Conservation (phyloP, 2,329 filamentous ascomycete species). For the Apiospora rasikravindrae region DNA sequence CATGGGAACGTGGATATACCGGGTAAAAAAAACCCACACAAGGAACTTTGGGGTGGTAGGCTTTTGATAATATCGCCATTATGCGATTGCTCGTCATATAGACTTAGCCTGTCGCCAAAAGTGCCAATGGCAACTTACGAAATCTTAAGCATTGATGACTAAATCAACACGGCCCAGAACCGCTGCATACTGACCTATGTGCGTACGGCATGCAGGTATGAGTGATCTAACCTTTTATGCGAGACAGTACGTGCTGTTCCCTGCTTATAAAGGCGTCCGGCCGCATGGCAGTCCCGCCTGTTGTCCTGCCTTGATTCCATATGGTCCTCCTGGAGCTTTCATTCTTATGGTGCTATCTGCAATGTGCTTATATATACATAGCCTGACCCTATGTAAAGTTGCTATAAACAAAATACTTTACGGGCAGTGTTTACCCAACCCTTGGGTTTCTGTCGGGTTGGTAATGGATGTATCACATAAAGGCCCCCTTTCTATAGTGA, state of each 20-base stretch:
- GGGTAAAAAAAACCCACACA: conserved; percentile 5
- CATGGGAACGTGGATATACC: conserved; percentile 8
- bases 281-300: no score
- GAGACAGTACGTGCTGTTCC: background rate
- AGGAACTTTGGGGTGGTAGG: conserved; percentile 6
- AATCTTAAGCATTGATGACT: conserved; percentile 16
- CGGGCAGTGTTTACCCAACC: background rate
- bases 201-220: background rate
- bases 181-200: background rate
- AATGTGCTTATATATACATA: background rate
- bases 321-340: background rate
- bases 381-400: background rate
- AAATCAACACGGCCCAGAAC: background rate
- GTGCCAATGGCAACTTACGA: conserved; percentile 11
- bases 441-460: background rate
- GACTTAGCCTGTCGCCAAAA: conserved; percentile 19
- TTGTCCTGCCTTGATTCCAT: background rate
- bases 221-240: background rate
- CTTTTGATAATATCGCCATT: background rate
- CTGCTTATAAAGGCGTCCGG: background rate
- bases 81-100: conserved; percentile 23
- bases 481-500: background rate
- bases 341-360: background rate
- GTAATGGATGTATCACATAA: background rate
- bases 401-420: background rate